phyloP scores from a whole-genome alignment of 495 filamentous ascomycete species.

The Clavariopsis aquatica region DNA sequence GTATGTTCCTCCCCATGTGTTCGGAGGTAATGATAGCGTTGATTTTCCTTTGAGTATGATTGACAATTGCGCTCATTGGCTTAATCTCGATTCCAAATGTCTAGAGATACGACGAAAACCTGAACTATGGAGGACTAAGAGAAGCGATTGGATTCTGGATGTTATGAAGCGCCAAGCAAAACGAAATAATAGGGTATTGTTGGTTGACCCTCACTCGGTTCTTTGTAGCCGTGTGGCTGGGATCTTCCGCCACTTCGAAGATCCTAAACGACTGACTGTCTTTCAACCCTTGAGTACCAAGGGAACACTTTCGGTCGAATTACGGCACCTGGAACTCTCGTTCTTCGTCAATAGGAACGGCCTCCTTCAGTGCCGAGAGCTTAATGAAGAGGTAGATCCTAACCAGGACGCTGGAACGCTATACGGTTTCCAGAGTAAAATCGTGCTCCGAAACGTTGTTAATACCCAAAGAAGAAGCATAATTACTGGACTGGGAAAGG shows the following conservation, averaged over 20 bases:
- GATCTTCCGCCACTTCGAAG: slow-evolving; percentile 37
- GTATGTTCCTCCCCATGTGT: slow-evolving; percentile 40
- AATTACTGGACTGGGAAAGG: slow-evolving; percentile 32
- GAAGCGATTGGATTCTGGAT: slow-evolving; percentile 39
- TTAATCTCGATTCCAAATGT: slow-evolving; percentile 37
- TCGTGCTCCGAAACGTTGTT: slow-evolving; percentile 49
- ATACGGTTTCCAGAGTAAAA: slow-evolving; percentile 53
- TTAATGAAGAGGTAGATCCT: slow-evolving; percentile 45
- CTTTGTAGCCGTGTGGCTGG: slow-evolving; percentile 21
- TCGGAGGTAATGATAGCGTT: slow-evolving; percentile 36
- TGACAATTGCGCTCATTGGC: slow-evolving; percentile 37
- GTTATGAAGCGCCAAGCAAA: slow-evolving; percentile 26
- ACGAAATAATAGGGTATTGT: slow-evolving; percentile 28
- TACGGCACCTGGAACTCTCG: slow-evolving; percentile 38
- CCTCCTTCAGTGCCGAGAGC: slow-evolving; percentile 34
- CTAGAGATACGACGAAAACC: slow-evolving; percentile 39
- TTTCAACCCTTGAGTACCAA: slow-evolving; percentile 44
- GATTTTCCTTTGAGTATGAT: slow-evolving; percentile 40
- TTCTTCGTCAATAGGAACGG: slow-evolving; percentile 39
- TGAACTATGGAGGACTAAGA: slow-evolving; percentile 41
- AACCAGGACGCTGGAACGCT: slow-evolving; percentile 51
- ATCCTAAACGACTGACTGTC: slow-evolving; percentile 27
- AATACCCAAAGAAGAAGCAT: slow-evolving; percentile 44
- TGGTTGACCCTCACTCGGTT: slow-evolving; percentile 37
- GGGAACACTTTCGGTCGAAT: slow-evolving; percentile 27